Evolutionary conservation across 2,329 filamentous ascomycete species (phyloP), one percentile per base, ranked within the genome.

Genomic region (Exophiala aquamarina): DNA sequence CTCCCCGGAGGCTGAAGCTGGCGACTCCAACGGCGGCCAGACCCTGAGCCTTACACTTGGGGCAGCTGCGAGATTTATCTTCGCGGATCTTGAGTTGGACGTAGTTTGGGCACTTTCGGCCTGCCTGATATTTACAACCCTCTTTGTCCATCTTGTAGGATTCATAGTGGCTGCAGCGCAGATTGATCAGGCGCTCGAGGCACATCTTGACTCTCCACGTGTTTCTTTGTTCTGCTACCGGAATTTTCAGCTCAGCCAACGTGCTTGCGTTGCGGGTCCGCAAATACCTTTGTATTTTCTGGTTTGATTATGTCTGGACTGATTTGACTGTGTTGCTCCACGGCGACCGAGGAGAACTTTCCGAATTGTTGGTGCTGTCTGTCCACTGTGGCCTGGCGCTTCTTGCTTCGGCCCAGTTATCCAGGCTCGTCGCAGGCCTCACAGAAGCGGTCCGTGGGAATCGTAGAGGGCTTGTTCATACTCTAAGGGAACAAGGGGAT

Each of bases 381-480:
- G 20, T 40, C 21, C 40, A 41, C 37, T 35, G 28, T 40, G 41
- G 44, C 36, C 40, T 33, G 31, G 39, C 40, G 47, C 41, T 41
- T 42, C 41, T 45, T 37, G 14, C 45, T 46, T 38, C 52, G 49
- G 49, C 45, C 47, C 47, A 59, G 49, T 58, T 59, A 59, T 45
- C 57, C 57, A 55, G 57, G 57, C 57, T 58, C 56, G 52, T 55
- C 56, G 54, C 55, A 58, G 44, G 54, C 56, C 52, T 59, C 57
- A 47, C 54, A 57, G 57, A 59, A 59, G 48, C 56, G 55, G 47
- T 55, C 56, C 33, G 55, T 56, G 32, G 55, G 44, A 35, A 55
- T 56, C 29, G 51, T 55, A 18, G 56, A 58, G 51, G 56, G 56
- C 49, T 58, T 58, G 57, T 59, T 59, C 57, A 59, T 59, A 58